Evolutionary conservation across 2,329 filamentous ascomycete species (phyloP).

Genomic region (Penicillium sclerotiorum): DNA sequence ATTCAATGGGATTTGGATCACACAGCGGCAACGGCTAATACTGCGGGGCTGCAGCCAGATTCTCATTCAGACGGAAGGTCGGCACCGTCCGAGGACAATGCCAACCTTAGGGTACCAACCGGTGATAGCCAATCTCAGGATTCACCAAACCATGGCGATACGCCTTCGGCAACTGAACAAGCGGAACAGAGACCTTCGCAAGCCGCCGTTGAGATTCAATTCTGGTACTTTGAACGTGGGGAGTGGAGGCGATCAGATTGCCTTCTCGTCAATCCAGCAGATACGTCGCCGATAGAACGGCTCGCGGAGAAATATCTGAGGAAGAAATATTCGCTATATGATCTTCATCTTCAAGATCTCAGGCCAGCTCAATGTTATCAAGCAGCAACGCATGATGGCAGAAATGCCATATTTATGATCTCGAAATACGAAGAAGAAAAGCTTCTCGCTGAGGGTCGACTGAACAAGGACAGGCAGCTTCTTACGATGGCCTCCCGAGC

Average conservation of each 20-base stretch:
- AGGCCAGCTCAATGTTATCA: slow-evolving; percentile 12
- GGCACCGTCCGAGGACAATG: background rate
- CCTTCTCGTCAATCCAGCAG: slow-evolving; percentile 11
- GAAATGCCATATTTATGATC: slow-evolving; percentile 8
- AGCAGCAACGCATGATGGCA: slow-evolving; percentile 6
- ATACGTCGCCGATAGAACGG: slow-evolving; percentile 15
- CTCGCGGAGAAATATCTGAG: slow-evolving; percentile 16
- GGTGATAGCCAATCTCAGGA: background rate
- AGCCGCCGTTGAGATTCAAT: slow-evolving; percentile 9
- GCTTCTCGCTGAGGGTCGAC: slow-evolving; percentile 1
- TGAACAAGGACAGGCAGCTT: slow-evolving; percentile 8
- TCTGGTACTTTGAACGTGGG: slow-evolving; percentile 16
- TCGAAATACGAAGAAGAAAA: slow-evolving; percentile 5
- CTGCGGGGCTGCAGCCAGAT: background rate
- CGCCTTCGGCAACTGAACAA: background rate
- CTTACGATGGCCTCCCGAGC: slow-evolving; percentile 4
- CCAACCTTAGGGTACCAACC: background rate
- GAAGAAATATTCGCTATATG: slow-evolving; percentile 19
- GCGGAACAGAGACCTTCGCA: background rate
- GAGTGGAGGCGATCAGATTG: slow-evolving; percentile 13
- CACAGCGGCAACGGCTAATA: background rate
- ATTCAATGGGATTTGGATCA: background rate
- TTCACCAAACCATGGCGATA: background rate
- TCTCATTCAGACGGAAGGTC: background rate
- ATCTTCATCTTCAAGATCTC: slow-evolving; percentile 11